phyloP scores from a whole-genome alignment of 78 protist genomes.

The Parvularia atlantis region DNA sequence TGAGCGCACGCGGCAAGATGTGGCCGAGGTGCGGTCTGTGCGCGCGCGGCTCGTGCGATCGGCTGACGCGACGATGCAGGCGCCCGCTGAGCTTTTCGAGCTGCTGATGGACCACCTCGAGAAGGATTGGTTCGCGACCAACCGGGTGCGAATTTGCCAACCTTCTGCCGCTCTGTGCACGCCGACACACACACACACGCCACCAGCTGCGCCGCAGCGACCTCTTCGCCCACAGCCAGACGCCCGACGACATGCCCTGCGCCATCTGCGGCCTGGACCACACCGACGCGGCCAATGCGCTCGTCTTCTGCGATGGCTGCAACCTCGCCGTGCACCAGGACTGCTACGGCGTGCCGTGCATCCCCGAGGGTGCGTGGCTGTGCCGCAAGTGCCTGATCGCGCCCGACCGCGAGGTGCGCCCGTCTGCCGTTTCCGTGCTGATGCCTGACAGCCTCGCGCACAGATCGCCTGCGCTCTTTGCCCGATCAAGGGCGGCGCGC shows the following conservation, averaged over 20 bases:
- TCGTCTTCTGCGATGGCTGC: constrained; percentile 27
- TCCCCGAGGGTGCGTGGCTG: constrained; percentile 28
- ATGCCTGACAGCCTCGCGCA: too few species aligned
- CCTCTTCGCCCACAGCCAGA: neutral
- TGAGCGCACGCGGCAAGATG: too few species aligned
- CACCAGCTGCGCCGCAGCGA: neutral
- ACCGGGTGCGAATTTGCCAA: neutral
- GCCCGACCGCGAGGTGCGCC: neutral
- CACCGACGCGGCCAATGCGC: neutral
- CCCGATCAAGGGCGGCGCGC: constrained; percentile 24
- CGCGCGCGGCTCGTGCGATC: too few species aligned
- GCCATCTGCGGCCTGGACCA: constrained; percentile 7
- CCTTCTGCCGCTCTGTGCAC: neutral
- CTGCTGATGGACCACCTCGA: neutral
- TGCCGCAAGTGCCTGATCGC: constrained; percentile 19
- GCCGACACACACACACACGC: neutral
- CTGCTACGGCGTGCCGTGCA: constrained; percentile 20
- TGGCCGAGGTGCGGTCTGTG: too few species aligned
- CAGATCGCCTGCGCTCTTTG: constrained; percentile 14
- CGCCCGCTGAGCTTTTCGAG: neutral
- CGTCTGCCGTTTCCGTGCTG: too few species aligned
- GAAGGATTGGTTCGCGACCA: neutral
- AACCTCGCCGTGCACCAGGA: constrained; percentile 25
- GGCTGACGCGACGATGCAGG: neutral
- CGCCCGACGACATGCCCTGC: constrained; percentile 5